These are phyloP conservation scores for Cinchona pubescens DNA, from an alignment of 257 asterid species.

Conservation along the genomic window DNA sequence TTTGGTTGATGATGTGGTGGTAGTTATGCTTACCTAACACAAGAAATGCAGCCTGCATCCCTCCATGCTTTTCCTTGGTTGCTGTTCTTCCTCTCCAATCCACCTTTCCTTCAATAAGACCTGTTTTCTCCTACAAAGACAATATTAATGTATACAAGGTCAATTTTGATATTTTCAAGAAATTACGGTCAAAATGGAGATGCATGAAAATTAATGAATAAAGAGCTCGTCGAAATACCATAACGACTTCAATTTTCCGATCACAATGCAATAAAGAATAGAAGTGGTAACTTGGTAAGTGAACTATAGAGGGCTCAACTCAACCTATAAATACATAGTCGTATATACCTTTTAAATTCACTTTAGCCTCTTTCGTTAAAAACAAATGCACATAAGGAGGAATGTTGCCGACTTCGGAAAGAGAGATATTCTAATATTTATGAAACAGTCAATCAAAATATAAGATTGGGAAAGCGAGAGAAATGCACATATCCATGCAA, in stretches of 20 bases:
- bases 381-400: background rate
- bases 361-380: background rate
- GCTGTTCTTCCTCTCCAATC: slow-evolving; percentile 73
- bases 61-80: slow-evolving; percentile 54
- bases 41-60: slow-evolving; percentile 39
- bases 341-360: background rate
- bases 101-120: slow-evolving; percentile 53
- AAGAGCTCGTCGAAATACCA: background rate
- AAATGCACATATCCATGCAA: too few relatives aligned
- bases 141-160: background rate
- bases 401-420: background rate
- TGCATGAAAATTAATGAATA: background rate
- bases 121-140: background rate
- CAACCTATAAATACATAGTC: too few relatives aligned
- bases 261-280: too few relatives aligned
- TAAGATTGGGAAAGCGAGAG: background rate
- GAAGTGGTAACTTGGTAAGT: background rate
- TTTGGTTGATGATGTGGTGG: too few relatives aligned
- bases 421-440: too few relatives aligned
- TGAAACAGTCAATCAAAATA: background rate
- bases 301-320: background rate
- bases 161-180: background rate
- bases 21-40: slow-evolving; percentile 40
- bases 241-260: background rate
- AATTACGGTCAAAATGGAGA: background rate